Percentiles rank a stretch among this genome's conserved stretches.
These are phyloP conservation scores for Pythium phragmiticola DNA, from an alignment of 352 stramenopile species.

Conservation along the genomic window DNA sequence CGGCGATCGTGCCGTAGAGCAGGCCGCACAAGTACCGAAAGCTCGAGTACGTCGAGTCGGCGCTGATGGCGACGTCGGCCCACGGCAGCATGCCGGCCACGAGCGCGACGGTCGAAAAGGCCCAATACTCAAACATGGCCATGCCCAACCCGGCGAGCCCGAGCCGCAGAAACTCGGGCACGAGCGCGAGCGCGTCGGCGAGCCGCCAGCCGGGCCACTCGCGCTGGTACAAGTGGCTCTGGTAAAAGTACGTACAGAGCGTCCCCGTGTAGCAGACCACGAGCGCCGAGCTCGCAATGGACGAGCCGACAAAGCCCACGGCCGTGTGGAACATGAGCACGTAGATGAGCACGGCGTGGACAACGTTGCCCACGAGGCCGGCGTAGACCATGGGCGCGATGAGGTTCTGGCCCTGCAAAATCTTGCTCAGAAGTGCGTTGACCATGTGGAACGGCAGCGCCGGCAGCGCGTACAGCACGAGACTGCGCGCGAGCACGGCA, in stretches of 20 bases:
- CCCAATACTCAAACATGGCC: conserved; percentile 87
- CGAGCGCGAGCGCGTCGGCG: conserved; percentile 50
- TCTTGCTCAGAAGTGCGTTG: conserved; percentile 81
- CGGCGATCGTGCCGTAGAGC: conserved; percentile 62
- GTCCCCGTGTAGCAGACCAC: conserved; percentile 59
- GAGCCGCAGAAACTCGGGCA: conserved; percentile 76
- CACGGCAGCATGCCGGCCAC: conserved; percentile 73
- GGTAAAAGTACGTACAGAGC: conserved; percentile 66
- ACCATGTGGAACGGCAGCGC: conserved; percentile 81
- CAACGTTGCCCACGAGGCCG: conserved; percentile 71
- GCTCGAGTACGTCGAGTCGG: conserved; percentile 79
- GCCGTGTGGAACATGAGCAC: conserved; percentile 84
- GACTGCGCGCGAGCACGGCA: conserved; percentile 55
- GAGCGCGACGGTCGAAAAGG: conserved; percentile 74
- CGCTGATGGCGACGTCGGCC: conserved; percentile 79
- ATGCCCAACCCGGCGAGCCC: conserved; percentile 81
- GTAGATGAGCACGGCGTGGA: conserved; percentile 81
- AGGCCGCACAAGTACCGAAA: conserved; percentile 69
- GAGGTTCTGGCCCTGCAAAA: conserved; percentile 86
- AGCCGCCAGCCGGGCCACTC: conserved; percentile 82
- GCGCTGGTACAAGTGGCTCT: conserved; percentile 57
- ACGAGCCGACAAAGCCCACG: conserved; percentile 73
- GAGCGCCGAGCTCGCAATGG: conserved; percentile 61
- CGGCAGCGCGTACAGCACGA: conserved; percentile 71
- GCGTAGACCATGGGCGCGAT: conserved; percentile 81